Conservation (phyloP, 2,329 filamentous ascomycete species). For the Penicillium sp. region DNA sequence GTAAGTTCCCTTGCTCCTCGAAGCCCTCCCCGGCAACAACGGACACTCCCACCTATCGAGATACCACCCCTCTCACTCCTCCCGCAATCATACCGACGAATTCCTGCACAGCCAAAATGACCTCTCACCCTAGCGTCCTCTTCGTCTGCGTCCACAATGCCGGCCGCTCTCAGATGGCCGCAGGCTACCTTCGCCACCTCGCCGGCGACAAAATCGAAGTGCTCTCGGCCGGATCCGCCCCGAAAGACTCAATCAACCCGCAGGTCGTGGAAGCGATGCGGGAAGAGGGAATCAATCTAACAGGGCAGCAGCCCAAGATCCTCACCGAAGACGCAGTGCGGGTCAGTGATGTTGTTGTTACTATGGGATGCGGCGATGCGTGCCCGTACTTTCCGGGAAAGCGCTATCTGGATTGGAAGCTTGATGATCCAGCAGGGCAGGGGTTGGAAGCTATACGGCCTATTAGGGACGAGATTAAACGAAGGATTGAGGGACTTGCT, state of each 20-base stretch:
- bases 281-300: slow-evolving; percentile 33
- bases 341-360: slow-evolving; percentile 32
- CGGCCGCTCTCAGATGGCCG: slow-evolving; percentile 35
- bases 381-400: slow-evolving; percentile 34
- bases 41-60: no score
- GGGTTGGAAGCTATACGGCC: slow-evolving; percentile 27
- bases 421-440: slow-evolving; percentile 32
- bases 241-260: slow-evolving; percentile 31
- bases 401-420: slow-evolving; percentile 34
- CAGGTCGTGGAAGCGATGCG: slow-evolving; percentile 31
- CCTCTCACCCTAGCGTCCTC: slow-evolving; percentile 28
- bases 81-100: no score
- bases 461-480: slow-evolving; percentile 25
- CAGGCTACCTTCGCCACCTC: slow-evolving; percentile 22
- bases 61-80: no score
- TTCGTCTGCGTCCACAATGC: slow-evolving; percentile 37
- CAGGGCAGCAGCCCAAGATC: slow-evolving; percentile 30
- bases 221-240: slow-evolving; percentile 34
- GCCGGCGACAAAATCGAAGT: slow-evolving; percentile 27
- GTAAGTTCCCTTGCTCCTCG: no score
- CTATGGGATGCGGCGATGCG: slow-evolving; percentile 35
- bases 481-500: no score
- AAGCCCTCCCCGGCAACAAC: no score
- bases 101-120: not conserved
- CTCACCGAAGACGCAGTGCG: slow-evolving; percentile 29